Percentiles rank a stretch among this genome's conserved stretches.
phyloP scores from a whole-genome alignment of 805 yeast genomes.

The Kregervanrija pseudodelftensis region DNA sequence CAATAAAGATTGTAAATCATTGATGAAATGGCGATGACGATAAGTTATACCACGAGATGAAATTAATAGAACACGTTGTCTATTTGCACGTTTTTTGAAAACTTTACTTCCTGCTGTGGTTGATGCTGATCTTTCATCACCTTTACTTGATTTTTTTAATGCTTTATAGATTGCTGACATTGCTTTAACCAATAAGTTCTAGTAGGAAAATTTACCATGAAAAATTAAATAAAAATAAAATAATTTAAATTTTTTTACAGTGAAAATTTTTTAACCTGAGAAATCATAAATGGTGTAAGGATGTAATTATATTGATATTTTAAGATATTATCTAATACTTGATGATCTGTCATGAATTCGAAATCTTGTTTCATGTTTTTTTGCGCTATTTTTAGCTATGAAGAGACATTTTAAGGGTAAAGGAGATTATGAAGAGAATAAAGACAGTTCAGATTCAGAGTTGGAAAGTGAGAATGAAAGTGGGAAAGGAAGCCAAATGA shows the following conservation, averaged over 20 bases:
- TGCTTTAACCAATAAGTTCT: too few species aligned
- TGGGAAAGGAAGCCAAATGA: not conserved
- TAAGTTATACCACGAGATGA: conserved; percentile 93
- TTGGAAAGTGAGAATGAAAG: not conserved
- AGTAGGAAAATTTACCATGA: too few species aligned
- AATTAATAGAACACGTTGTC: conserved; percentile 81
- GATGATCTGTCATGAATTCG: not conserved
- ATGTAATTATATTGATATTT: not conserved
- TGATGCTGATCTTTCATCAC: conserved; percentile 5
- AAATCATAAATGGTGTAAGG: not conserved
- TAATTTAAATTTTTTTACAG: conserved; percentile 2
- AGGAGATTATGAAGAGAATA: conserved; percentile 1
- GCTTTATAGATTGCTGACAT: conserved; percentile 77
- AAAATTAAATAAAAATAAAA: too few species aligned
- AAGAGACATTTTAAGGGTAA: conserved; percentile 4
- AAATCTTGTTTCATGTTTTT: not conserved
- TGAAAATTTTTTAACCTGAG: not conserved
- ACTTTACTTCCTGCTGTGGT: conserved; percentile 29
- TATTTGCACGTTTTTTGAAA: conserved; percentile 56
- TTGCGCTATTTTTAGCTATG: not conserved
- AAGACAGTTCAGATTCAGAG: not conserved
- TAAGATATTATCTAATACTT: not conserved
- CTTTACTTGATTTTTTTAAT: conserved; percentile 21
- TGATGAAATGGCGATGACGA: conserved; percentile 91
- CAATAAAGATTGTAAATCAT: conserved; percentile 67